Evolutionary conservation across 2,329 filamentous ascomycete species (phyloP).

Genomic region (Endoconidiophora laricicola): DNA sequence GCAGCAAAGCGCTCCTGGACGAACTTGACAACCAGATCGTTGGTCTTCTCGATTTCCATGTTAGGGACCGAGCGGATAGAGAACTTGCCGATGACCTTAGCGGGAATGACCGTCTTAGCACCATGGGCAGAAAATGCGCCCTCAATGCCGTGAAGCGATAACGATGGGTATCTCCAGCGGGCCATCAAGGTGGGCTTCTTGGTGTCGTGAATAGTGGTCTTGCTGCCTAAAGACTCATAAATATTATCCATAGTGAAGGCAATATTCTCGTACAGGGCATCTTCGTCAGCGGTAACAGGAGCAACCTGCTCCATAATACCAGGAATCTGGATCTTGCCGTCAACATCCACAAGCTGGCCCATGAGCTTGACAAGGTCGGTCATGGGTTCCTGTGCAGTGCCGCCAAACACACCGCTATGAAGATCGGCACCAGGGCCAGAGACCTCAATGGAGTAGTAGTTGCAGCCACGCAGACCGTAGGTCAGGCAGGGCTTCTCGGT

Average conservation of each 20-base stretch:
- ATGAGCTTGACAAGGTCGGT: conserved; percentile 79
- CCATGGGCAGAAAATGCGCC: conserved; percentile 86
- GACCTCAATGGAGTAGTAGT: conserved; percentile 89
- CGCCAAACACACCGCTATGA: conserved; percentile 93
- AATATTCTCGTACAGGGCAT: conserved; percentile 73
- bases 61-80: conserved; percentile 93
- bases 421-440: conserved; percentile 85
- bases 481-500: conserved; percentile 97
- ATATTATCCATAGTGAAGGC: conserved; percentile 94
- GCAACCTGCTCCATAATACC: conserved; percentile 89
- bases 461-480: conserved; percentile 91
- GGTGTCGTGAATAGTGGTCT: conserved; percentile 70
- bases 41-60: conserved; percentile 88
- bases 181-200: conserved; percentile 92
- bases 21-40: conserved; percentile 68
- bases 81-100: conserved; percentile 96
- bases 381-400: conserved; percentile 95
- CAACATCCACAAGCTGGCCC: conserved; percentile 66
- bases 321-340: conserved; percentile 89
- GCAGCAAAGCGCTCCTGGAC: conserved; percentile 73
- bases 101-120: conserved; percentile 95
- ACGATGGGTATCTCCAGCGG: conserved; percentile 84
- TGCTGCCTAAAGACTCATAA: conserved; percentile 76
- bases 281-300: conserved; percentile 71
- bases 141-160: conserved; percentile 88